These are phyloP conservation scores for Glarea lozoyensis DNA, from an alignment of 495 filamentous ascomycete genomes.

Conservation along the genomic window DNA sequence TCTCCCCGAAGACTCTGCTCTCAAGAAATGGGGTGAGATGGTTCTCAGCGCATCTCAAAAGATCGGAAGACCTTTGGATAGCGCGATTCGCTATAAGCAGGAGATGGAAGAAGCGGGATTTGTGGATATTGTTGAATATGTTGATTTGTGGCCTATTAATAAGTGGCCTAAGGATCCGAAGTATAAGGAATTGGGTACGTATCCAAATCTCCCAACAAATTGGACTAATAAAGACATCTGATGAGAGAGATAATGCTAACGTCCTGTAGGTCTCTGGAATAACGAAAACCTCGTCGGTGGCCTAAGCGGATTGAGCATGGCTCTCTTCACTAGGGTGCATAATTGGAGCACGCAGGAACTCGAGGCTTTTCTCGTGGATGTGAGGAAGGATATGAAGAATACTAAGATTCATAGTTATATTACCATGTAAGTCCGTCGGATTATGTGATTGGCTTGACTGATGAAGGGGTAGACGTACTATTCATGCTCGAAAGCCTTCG, in stretches of 20 bases:
- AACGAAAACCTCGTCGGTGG: slow-evolving; percentile 30
- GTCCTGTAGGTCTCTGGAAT: slow-evolving; percentile 27
- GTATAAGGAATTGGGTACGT: slow-evolving; percentile 4
- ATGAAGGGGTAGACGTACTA: neutral
- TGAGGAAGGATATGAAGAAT: slow-evolving; percentile 37
- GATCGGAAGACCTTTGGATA: slow-evolving; percentile 5
- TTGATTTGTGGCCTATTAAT: slow-evolving; percentile 32
- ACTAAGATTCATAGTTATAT: slow-evolving; percentile 32
- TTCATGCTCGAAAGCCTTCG: neutral
- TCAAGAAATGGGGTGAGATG: slow-evolving; percentile 14
- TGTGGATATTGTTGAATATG: slow-evolving; percentile 34
- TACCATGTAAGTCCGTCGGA: slow-evolving; percentile 7
- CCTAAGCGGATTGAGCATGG: slow-evolving; percentile 2
- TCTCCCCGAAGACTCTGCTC: slow-evolving; percentile 6
- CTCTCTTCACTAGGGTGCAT: slow-evolving; percentile 23
- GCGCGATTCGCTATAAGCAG: slow-evolving; percentile 13
- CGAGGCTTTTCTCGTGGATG: slow-evolving; percentile 34
- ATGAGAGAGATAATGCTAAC: slow-evolving; percentile 14
- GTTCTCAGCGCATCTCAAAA: slow-evolving; percentile 15
- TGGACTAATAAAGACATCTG: neutral
- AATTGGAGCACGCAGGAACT: slow-evolving; percentile 36
- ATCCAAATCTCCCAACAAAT: neutral
- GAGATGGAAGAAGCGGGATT: slow-evolving; percentile 38
- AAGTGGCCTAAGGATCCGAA: slow-evolving; percentile 42
- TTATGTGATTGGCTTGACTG: neutral